A percentile compares a stretch with the other conserved stretches of the same genome.
Evolutionary conservation across 2,329 filamentous ascomycete genomes (phyloP).

Genomic region (Ustulina deusta): DNA sequence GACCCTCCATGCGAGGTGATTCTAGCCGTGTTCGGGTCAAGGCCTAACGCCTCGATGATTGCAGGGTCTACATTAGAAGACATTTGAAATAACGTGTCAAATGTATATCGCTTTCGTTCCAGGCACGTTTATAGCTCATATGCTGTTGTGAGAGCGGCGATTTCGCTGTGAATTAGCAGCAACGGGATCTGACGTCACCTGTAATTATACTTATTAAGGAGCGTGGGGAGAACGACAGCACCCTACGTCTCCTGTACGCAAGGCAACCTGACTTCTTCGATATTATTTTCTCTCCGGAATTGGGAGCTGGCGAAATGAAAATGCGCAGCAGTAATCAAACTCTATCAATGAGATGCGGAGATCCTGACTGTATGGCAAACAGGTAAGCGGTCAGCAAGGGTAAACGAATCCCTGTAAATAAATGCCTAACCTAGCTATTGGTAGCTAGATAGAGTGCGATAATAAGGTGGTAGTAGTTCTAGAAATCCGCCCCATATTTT

Average conservation of each 20-base stretch:
- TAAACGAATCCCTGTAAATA: constrained; percentile 30
- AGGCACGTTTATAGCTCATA: neutral
- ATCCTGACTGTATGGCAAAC: constrained; percentile 6
- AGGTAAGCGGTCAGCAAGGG: constrained; percentile 27
- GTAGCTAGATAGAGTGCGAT: neutral
- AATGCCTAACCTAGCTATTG: neutral
- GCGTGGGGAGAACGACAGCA: neutral
- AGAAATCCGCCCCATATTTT: constrained; percentile 31
- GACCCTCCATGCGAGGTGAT: constrained; percentile 73
- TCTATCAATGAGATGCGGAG: neutral
- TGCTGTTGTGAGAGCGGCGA: neutral
- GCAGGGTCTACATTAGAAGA: constrained; percentile 68
- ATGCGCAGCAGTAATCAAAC: neutral
- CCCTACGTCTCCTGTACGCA: neutral
- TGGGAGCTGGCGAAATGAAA: neutral
- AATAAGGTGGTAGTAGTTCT: neutral
- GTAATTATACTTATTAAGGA: neutral
- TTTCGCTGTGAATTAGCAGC: neutral
- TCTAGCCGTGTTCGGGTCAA: constrained; percentile 66
- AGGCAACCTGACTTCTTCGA: neutral
- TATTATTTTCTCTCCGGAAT: neutral
- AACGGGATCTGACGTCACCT: constrained; percentile 28
- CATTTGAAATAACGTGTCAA: constrained; percentile 50
- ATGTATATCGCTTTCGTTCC: constrained; percentile 2
- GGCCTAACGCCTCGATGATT: constrained; percentile 69